Evolutionary conservation across 129 eudicot genomes (phyloP).

Genomic region (Arctium lappa): DNA sequence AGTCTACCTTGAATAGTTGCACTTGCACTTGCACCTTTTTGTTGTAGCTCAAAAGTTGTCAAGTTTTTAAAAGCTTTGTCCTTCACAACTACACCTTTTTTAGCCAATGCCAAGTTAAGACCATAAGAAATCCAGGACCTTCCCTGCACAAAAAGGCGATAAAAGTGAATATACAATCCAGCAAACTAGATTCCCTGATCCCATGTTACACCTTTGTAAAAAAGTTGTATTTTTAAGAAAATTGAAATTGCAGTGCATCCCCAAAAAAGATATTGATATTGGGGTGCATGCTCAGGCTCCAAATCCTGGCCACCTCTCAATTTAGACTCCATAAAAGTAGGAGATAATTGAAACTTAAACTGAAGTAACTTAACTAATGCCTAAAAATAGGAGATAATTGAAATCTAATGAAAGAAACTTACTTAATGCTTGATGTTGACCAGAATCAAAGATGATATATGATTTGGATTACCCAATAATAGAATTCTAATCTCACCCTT

Average conservation of each 20-base stretch:
- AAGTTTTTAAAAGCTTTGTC: conserved; percentile 36
- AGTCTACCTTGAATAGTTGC: conserved; percentile 29
- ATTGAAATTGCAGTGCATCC: neutral
- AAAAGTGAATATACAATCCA: neutral
- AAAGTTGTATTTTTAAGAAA: neutral
- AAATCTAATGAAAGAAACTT: neutral
- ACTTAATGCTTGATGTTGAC: neutral
- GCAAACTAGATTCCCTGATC: neutral
- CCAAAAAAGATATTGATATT: neutral
- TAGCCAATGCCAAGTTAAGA: conserved; percentile 33
- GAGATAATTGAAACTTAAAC: neutral
- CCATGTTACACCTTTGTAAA: neutral
- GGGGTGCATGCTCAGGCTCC: too few species aligned
- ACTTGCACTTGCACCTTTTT: conserved; percentile 37
- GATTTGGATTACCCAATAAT: too few species aligned
- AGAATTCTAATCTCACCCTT: too few species aligned
- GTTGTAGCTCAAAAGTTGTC: conserved; percentile 24
- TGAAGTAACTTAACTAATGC: neutral
- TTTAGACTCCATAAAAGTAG: too few species aligned
- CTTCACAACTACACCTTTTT: conserved; percentile 32
- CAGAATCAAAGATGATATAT: neutral
- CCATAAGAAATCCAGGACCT: conserved; percentile 25
- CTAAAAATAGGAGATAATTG: too few species aligned
- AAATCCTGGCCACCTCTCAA: too few species aligned
- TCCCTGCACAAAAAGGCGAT: conserved; percentile 12